Evolutionary conservation across 1,284 basidiomycete genomes (phyloP).

Genomic region (Rhizoctonia solani): DNA sequence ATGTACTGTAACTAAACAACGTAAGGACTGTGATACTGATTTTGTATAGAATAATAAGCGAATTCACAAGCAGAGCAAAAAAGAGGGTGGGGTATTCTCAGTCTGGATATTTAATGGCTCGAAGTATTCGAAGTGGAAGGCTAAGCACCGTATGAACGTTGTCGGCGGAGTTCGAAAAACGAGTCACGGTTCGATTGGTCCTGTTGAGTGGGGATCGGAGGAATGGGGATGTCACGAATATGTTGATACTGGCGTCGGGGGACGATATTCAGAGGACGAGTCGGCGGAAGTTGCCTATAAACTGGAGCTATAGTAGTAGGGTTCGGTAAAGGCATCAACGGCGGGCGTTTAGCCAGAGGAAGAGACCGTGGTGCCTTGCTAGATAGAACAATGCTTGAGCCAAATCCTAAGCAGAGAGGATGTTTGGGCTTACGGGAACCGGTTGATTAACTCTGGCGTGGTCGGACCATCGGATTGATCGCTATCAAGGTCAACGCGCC

Average conservation of each 20-base stretch:
- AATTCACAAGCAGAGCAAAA: too few relatives aligned
- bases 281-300: background rate
- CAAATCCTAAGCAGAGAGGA: background rate
- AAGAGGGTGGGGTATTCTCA: too few relatives aligned
- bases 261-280: background rate
- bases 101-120: too few relatives aligned
- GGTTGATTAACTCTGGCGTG: background rate
- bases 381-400: too few relatives aligned
- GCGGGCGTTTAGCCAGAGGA: too few relatives aligned
- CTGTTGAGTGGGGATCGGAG: background rate
- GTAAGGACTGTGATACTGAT: too few relatives aligned
- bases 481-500: background rate
- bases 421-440: conserved; percentile 5
- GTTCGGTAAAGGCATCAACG: too few relatives aligned
- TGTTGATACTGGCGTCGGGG: background rate
- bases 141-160: conserved; percentile 15
- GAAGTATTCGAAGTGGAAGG: too few relatives aligned
- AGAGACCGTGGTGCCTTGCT: background rate
- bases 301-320: background rate
- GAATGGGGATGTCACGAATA: background rate
- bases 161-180: conserved; percentile 11
- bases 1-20: too few relatives aligned
- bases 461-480: background rate
- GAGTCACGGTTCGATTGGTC: conserved; percentile 13
- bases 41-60: too few relatives aligned